These are phyloP conservation scores for Epichloe sylvatica DNA, from an alignment of 2,329 filamentous ascomycete genomes.

Conservation along the genomic window DNA sequence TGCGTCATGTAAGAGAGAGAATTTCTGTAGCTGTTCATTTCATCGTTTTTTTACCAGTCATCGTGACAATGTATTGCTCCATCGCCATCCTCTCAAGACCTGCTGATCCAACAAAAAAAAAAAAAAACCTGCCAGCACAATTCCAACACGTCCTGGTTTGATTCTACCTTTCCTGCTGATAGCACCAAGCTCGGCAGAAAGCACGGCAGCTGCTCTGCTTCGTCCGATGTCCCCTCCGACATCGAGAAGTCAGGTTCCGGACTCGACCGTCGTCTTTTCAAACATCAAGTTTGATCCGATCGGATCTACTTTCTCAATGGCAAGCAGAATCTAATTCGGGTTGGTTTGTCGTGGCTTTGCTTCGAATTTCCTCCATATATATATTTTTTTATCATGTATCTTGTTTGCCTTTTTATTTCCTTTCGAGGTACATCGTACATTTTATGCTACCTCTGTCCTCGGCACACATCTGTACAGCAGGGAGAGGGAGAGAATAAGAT, in stretches of 20 bases:
- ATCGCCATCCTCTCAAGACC: background rate
- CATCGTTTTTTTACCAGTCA: too few species aligned
- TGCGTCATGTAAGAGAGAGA: too few species aligned
- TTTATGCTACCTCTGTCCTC: too few species aligned
- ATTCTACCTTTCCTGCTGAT: background rate
- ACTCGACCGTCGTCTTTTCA: constrained; percentile 40
- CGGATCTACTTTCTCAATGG: constrained; percentile 32
- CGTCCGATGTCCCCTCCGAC: constrained; percentile 12
- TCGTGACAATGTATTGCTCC: background rate
- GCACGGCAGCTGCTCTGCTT: constrained; percentile 17
- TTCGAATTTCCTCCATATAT: background rate
- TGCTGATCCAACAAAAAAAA: too few species aligned
- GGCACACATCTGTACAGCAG: too few species aligned
- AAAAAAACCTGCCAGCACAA: constrained; percentile 27
- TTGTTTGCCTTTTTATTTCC: background rate
- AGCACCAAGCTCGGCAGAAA: background rate
- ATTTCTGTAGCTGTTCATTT: too few species aligned
- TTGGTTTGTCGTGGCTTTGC: background rate
- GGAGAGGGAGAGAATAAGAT: too few species aligned
- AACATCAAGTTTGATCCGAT: constrained; percentile 46
- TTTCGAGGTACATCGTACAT: background rate
- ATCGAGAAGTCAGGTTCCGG: constrained; percentile 31
- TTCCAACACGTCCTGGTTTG: constrained; percentile 40
- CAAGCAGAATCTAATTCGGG: background rate
- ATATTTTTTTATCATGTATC: background rate